Evolutionary conservation across 2,329 filamentous ascomycete genomes (phyloP).

Genomic region (Geosmithia flava): DNA sequence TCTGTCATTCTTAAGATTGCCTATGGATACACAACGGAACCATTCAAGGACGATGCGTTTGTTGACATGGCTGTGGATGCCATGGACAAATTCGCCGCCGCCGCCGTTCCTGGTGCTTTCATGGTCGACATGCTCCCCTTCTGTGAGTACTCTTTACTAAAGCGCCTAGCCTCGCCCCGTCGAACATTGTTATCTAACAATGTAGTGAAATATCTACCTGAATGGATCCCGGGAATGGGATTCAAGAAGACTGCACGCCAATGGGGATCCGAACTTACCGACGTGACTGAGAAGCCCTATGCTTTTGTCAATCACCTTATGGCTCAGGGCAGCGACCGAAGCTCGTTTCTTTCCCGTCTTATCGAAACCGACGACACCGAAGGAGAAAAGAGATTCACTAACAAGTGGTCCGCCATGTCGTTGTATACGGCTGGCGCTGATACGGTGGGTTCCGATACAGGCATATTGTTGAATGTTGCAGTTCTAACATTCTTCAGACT

Average conservation of each 20-base stretch:
- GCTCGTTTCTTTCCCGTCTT: conserved; percentile 15
- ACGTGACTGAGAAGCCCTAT: conserved; percentile 8
- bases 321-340: conserved; percentile 4
- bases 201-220: conserved; percentile 2
- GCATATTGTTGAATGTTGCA: background rate
- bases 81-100: conserved; percentile 9
- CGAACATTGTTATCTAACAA: background rate
- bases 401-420: background rate
- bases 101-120: conserved; percentile 9
- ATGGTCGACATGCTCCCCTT: conserved; percentile 11
- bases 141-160: background rate
- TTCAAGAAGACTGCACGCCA: conserved; percentile 10
- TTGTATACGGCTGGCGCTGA: background rate
- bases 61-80: conserved; percentile 9
- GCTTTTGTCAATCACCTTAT: conserved; percentile 11
- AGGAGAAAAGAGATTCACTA: background rate
- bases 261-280: conserved; percentile 7
- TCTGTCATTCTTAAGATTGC: conserved; percentile 6
- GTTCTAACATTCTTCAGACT: background rate
- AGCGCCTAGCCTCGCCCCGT: background rate
- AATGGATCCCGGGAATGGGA: conserved; percentile 8
- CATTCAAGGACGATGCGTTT: conserved; percentile 7
- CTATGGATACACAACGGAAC: conserved; percentile 9
- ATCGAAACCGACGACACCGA: conserved; percentile 4
- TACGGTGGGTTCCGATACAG: background rate